Base-by-base conservation (phyloP, 2,329 filamentous ascomycete species). In the Colletotrichum acutatum region DNA sequence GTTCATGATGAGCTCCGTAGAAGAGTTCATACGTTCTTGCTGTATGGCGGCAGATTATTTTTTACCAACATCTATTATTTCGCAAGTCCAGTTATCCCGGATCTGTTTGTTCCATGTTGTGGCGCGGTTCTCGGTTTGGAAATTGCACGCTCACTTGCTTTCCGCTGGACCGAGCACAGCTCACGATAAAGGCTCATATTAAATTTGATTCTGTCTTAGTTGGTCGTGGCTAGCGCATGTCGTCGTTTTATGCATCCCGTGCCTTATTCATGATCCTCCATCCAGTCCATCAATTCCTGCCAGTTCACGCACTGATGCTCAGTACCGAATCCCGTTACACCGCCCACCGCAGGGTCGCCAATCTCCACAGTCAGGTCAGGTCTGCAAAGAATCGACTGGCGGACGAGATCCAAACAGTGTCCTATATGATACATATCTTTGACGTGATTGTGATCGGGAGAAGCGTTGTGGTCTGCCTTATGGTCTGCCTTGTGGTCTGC, bases 321-420 rank as follows among this genome's bases (percentile, higher is more conserved):
- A 6, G 66, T 63, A 30, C 58, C 66, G 14, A 68, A 68, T 1
- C 66, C 66, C 8, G 57, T 63, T 14, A 68, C 66, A 14, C 57
- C 66, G 12, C 49, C 46, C 11, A 56, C 3, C n/a, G 57, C 42
- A 4, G 28, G 32, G 32, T 63, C 22, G 4, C 34, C 46, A 16
- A 63, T 30, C 32, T 68, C 66, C 7, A 68, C 7, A 22, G 46
- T 68, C 30, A 68, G 24, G 24, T 68, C 66, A 8, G 66, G 66
- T 37, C 16, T 62, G 46, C 66, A 68, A 22, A 46, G 16, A 1
- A 68, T 22, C 2, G 57, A 52, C 28, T 68, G 66, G 16, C 66
- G 66, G 7, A 68, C 11, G 16, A 68, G 66, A 3, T 68, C 66
- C 16, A 62, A 54, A 16, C 66, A 68, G 57, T 68, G 66, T 8